These are phyloP conservation scores for Fusarium albosuccineum DNA, from an alignment of 2,329 filamentous ascomycete genomes.

Conservation along the genomic window DNA sequence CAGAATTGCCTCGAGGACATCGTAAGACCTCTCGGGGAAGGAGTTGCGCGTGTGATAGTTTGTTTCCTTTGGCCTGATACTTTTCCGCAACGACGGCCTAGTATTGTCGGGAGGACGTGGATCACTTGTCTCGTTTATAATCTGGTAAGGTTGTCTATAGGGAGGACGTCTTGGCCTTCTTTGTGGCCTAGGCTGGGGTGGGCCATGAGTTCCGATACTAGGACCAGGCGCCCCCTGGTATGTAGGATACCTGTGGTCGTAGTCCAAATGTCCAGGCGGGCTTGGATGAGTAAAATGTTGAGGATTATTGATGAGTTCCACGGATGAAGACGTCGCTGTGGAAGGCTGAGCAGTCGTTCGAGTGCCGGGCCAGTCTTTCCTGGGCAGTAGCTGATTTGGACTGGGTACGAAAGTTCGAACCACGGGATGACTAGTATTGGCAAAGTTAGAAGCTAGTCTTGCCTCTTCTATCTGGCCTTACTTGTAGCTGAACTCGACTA, in stretches of 20 bases:
- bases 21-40: background rate
- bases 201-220: too few species aligned
- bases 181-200: too few species aligned
- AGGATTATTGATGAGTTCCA: background rate
- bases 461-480: background rate
- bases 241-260: too few species aligned
- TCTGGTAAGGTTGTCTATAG: background rate
- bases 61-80: background rate
- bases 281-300: too few species aligned
- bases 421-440: background rate
- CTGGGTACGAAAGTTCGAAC: background rate
- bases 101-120: background rate
- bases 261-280: too few species aligned
- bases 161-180: background rate
- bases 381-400: background rate
- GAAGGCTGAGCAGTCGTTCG: background rate
- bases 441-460: background rate
- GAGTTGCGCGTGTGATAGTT: background rate
- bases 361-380: background rate
- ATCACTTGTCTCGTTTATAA: background rate
- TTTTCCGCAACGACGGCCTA: background rate
- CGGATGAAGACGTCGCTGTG: background rate
- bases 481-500: background rate
- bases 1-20: background rate
- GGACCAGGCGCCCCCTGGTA: too few species aligned